phyloP scores from a whole-genome alignment of 208 protist species.

The Acanthamoeba sp. region DNA sequence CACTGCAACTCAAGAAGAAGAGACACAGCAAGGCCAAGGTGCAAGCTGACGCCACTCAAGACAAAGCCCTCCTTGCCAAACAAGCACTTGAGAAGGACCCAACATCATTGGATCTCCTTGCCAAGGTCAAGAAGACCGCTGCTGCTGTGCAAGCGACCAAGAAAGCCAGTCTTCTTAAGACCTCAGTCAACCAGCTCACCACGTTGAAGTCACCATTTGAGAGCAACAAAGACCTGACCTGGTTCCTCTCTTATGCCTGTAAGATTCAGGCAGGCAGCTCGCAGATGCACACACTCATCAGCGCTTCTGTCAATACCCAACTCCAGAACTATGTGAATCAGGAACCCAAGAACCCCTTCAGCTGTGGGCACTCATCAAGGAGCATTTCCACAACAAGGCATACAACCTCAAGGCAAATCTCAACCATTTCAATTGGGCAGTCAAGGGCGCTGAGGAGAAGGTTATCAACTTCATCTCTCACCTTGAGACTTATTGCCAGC shows the following conservation, averaged over 20 bases:
- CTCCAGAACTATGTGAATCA: neutral
- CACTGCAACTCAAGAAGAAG: neutral
- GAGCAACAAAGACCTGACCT: neutral
- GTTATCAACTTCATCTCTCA: no score
- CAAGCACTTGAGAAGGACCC: neutral
- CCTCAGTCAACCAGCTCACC: neutral
- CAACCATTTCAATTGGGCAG: neutral
- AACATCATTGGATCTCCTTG: neutral
- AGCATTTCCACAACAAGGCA: neutral
- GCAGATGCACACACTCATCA: neutral
- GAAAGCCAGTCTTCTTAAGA: neutral
- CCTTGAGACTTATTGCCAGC: no score
- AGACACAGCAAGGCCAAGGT: neutral
- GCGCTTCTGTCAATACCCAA: neutral
- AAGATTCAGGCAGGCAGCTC: neutral
- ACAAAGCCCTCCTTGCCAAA: neutral
- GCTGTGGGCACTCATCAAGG: neutral
- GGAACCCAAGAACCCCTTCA: neutral
- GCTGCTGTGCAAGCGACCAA: neutral
- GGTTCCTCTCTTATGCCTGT: neutral
- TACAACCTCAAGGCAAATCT: neutral
- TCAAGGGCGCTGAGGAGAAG: no score
- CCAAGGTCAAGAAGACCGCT: neutral
- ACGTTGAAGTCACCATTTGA: neutral
- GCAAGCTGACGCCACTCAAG: neutral